Evolutionary conservation across 2,329 filamentous ascomycete genomes (phyloP).

Genomic region (Hawksworthiomyces lignivorus): DNA sequence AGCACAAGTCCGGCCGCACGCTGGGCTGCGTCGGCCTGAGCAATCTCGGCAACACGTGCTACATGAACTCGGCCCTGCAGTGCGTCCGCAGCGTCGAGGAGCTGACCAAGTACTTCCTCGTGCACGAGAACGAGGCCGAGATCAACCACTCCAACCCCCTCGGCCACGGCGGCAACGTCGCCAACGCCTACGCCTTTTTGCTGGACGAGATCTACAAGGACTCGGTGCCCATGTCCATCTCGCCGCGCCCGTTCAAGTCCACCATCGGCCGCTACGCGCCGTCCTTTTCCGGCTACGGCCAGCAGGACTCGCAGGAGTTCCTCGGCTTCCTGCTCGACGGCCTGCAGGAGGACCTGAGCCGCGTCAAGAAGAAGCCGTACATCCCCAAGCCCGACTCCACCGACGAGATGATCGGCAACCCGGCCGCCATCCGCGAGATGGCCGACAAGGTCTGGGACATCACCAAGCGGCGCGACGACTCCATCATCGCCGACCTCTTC

Average conservation of each 20-base stretch:
- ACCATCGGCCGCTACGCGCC: constrained; percentile 74
- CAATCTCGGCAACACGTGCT: constrained; percentile 95
- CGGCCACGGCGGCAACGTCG: constrained; percentile 77
- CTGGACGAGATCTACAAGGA: constrained; percentile 73
- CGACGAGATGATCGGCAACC: constrained; percentile 86
- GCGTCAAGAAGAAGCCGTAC: constrained; percentile 92
- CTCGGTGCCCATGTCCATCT: constrained; percentile 56
- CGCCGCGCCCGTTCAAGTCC: constrained; percentile 74
- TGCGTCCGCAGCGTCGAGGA: constrained; percentile 92
- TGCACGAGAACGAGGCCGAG: constrained; percentile 65
- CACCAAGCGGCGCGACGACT: constrained; percentile 87
- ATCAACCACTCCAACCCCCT: constrained; percentile 81
- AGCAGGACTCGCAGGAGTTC: constrained; percentile 97
- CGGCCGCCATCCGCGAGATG: constrained; percentile 71
- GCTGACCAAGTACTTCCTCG: constrained; percentile 82
- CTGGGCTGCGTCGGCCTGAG: constrained; percentile 73
- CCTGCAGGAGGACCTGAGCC: constrained; percentile 89
- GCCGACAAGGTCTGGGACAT: constrained; percentile 87
- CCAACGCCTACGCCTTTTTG: constrained; percentile 71
- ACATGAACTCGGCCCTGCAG: constrained; percentile 97
- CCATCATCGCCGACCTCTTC: constrained; percentile 90
- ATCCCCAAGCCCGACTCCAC: constrained; percentile 97
- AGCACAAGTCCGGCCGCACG: constrained; percentile 61
- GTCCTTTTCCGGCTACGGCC: constrained; percentile 86
- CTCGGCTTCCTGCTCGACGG: constrained; percentile 90